These are phyloP conservation scores for Lichtheimia ramosa DNA, from an alignment of 371 early-diverging fungal species.

Conservation along the genomic window DNA sequence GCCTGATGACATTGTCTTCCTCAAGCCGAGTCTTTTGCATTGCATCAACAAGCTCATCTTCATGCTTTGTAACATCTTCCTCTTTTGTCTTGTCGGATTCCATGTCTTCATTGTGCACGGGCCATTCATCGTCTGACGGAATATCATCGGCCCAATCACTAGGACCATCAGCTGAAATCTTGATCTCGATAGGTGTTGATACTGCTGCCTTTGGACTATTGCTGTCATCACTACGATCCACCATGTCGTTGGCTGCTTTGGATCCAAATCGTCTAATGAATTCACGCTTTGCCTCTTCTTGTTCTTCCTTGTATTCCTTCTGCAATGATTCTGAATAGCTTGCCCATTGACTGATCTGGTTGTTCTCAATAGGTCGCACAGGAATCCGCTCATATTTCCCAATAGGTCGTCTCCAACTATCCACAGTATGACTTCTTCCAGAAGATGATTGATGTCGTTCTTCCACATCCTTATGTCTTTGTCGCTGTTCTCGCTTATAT, in stretches of 20 bases:
- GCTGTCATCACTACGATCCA: not conserved
- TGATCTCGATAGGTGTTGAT: not conserved
- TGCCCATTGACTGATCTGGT: not conserved
- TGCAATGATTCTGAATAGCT: conserved; percentile 1
- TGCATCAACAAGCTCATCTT: no score
- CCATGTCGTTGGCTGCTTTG: not conserved
- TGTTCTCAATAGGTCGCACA: not conserved
- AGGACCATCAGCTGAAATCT: conserved; percentile 3
- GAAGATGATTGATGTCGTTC: not conserved
- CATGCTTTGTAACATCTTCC: no score
- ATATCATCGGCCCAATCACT: conserved; percentile 10
- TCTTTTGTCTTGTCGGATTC: not conserved
- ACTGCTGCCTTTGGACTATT: not conserved
- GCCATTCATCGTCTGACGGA: not conserved
- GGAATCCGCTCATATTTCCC: not conserved
- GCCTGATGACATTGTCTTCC: no score
- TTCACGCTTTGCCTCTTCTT: not conserved
- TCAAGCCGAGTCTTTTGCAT: no score
- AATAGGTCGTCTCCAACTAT: not conserved
- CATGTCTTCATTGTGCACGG: not conserved
- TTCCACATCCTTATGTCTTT: not conserved
- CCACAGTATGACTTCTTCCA: not conserved
- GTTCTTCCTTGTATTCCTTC: conserved; percentile 3
- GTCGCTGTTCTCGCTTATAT: no score
- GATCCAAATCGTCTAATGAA: conserved; percentile 5